A percentile compares a stretch with the other conserved stretches of the same genome.
Evolutionary conservation across 306 rosid species (phyloP).

Genomic region (Pueraria montana): DNA sequence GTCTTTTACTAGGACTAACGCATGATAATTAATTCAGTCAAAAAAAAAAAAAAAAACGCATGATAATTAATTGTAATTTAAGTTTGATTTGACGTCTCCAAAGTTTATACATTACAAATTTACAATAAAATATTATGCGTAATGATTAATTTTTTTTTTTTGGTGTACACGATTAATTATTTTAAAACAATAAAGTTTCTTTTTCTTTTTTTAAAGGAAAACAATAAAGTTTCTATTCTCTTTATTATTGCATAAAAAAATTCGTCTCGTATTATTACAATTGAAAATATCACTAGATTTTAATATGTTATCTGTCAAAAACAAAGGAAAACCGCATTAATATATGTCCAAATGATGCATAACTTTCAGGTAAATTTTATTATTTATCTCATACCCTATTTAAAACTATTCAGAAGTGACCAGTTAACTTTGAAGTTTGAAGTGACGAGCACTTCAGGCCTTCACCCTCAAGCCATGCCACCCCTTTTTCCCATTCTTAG

Average conservation of each 20-base stretch:
- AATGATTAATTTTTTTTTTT: background rate
- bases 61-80: background rate
- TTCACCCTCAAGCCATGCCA: background rate
- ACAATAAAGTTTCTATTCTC: background rate
- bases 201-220: no score
- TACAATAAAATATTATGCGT: background rate
- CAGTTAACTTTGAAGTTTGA: no score
- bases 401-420: background rate
- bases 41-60: background rate
- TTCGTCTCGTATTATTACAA: no score
- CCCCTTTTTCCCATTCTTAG: background rate
- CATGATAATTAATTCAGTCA: no score
- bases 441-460: background rate
- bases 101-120: background rate
- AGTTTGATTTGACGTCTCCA: background rate
- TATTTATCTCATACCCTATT: background rate
- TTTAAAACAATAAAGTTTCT: background rate
- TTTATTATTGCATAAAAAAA: background rate
- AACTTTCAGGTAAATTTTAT: no score
- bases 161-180: background rate
- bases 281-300: background rate
- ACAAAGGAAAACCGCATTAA: no score
- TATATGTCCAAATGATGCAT: background rate
- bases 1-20: background rate
- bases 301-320: background rate